Evolutionary conservation across 345 rosid species (phyloP), one percentile per base, ranked within the genome.

Genomic region (Turritis glabra): DNA sequence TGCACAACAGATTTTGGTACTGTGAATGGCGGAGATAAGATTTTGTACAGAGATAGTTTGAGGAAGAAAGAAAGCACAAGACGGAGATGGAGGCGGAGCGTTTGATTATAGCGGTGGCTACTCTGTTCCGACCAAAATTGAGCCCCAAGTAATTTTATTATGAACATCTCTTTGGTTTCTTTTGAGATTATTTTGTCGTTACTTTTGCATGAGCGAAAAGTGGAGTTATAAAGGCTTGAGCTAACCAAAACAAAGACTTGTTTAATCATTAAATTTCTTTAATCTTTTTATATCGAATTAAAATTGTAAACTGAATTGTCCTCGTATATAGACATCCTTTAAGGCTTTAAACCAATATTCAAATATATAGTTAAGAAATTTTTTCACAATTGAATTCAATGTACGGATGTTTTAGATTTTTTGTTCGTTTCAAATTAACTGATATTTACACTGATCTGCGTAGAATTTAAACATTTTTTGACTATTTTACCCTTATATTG

Each of bases 91-190:
- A n/a, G 64, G 32, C 6, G 61, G 72, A 37, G 85, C 84, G 19
- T 88, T 85, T 80, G 90, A 88, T 73, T 91, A 88, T 65, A 91
- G 94, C 22, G 91, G 94, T 15, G 96, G 96, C 21, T 84, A 85
- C 79, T 67, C 85, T 15, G 73, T 80, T 73, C 71, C 91, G 51
- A 76, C 86, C 27, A 91, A 83, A 67, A 74, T 87, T 46, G 94
- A 89, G 69, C 94, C 92, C 92, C 15, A 89, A 88, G 79, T 90
- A 83, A 82, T 14, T 7, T 50, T 13, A 82, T 25, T 13, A 72
- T 33, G 12, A 25, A 52, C 37, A 13, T 37, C 8, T 51, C 13
- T 27, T 9, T 5, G 26, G 47, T n/a, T 63, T 64, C 25, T 53
- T 52, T 13, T 41, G 54, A 8, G 0, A 26, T 54, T 26, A 12